Percentiles rank a stretch among this genome's conserved stretches.
These are phyloP conservation scores for Pulveroboletus sp. DNA, from an alignment of 768 basidiomycete genomes.

Conservation along the genomic window DNA sequence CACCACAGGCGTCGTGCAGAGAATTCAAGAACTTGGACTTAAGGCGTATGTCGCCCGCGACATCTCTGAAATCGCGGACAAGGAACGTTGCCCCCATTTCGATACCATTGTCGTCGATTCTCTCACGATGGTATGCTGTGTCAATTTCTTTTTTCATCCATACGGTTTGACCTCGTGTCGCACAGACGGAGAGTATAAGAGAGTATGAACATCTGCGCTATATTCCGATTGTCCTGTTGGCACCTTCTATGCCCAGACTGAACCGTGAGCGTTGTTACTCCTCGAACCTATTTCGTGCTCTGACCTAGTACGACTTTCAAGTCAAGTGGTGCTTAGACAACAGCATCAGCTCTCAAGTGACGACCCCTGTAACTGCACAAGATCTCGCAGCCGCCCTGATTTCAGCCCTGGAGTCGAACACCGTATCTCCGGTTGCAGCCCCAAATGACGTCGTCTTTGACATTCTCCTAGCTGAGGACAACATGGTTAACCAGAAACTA, in stretches of 20 bases:
- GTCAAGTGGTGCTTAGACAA: conserved; percentile 98
- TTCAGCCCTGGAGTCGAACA: conserved; percentile 92
- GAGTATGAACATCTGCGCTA: conserved; percentile 94
- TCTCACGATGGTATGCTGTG: conserved; percentile 65
- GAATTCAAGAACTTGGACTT: conserved; percentile 78
- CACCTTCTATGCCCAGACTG: conserved; percentile 72
- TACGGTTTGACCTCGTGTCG: conserved; percentile 16
- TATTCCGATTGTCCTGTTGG: conserved; percentile 91
- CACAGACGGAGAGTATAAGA: conserved; percentile 82
- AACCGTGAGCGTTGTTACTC: conserved; percentile 52
- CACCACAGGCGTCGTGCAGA: conserved; percentile 67
- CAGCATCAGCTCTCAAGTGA: conserved; percentile 93
- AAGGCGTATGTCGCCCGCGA: conserved; percentile 73
- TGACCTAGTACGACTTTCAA: conserved; percentile 26
- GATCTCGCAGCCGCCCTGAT: conserved; percentile 92
- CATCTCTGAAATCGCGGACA: conserved; percentile 78
- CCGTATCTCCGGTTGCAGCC: conserved; percentile 81
- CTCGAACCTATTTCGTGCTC: background rate
- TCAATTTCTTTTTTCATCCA: background rate
- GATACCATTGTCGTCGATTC: conserved; percentile 97
- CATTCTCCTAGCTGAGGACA: conserved; percentile 96
- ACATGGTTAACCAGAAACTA: conserved; percentile 92
- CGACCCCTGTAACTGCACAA: conserved; percentile 82
- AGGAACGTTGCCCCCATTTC: conserved; percentile 80
- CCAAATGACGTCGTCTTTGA: conserved; percentile 87